Conservation (phyloP, 2,329 filamentous ascomycete genomes). For the Remersonia thermophila region DNA sequence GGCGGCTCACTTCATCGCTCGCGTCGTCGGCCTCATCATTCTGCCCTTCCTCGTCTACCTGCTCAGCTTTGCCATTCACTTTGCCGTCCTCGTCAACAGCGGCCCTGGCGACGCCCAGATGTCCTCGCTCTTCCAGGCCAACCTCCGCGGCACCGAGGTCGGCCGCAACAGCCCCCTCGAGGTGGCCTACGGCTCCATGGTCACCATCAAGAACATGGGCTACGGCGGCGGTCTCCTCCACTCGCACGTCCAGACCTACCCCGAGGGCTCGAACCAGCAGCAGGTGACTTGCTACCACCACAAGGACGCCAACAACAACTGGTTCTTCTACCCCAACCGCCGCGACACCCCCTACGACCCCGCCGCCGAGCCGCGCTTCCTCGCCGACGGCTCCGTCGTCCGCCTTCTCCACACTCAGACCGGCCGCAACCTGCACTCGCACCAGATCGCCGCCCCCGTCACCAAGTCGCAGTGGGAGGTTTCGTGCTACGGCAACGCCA, state of each 20-base stretch:
- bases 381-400: conserved; percentile 65
- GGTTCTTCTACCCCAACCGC: conserved; percentile 97
- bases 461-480: conserved; percentile 87
- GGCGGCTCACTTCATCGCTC: conserved; percentile 64
- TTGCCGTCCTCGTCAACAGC: conserved; percentile 82
- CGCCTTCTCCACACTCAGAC: conserved; percentile 91
- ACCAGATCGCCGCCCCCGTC: conserved; percentile 76
- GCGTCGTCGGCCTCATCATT: conserved; percentile 76
- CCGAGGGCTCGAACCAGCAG: conserved; percentile 85
- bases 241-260: conserved; percentile 86
- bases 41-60: conserved; percentile 87
- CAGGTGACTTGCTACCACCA: conserved; percentile 99
- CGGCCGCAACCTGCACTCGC: conserved; percentile 92
- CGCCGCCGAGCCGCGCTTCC: conserved; percentile 59
- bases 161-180: conserved; percentile 91
- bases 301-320: conserved; percentile 99
- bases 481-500: conserved; percentile 90
- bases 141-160: conserved; percentile 84
- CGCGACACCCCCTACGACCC: conserved; percentile 58
- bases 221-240: conserved; percentile 94
- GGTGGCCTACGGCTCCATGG: conserved; percentile 75
- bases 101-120: conserved; percentile 98
- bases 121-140: conserved; percentile 98
- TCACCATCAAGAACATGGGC: conserved; percentile 97
- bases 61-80: conserved; percentile 90